Conservation (phyloP, 208 protist genomes). For the Leishmania major region DNA sequence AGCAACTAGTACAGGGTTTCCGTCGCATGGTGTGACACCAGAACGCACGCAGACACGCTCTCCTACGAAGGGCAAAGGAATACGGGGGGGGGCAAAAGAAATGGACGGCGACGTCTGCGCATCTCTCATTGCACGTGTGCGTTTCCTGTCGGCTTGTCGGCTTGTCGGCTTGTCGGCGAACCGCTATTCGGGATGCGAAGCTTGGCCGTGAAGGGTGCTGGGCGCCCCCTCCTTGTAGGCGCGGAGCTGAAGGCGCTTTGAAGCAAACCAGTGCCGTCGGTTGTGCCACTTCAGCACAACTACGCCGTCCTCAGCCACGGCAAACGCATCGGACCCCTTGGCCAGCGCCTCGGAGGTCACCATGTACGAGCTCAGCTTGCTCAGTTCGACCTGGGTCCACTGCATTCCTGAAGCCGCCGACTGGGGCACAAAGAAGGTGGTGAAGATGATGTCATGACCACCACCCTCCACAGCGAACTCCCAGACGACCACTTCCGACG, state of each 20-base stretch:
- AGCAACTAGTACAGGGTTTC: too few relatives aligned
- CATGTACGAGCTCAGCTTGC: conserved; percentile 6
- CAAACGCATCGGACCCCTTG: conserved; percentile 33
- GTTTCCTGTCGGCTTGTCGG: background rate
- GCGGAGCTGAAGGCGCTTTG: conserved; percentile 51
- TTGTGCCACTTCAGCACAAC: conserved; percentile 64
- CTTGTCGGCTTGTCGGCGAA: background rate
- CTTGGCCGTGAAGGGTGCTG: background rate
- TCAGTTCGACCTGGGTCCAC: conserved; percentile 1
- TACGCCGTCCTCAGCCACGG: conserved; percentile 37
- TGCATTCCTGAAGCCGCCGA: background rate
- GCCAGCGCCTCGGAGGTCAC: background rate
- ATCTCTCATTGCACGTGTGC: background rate
- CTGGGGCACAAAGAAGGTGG: conserved; percentile 37
- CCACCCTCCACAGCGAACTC: conserved; percentile 49
- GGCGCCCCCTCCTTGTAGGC: conserved; percentile 37
- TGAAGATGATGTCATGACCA: conserved; percentile 32
- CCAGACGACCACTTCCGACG: conserved; percentile 52
- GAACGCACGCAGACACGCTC: background rate
- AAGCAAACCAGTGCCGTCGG: conserved; percentile 42
- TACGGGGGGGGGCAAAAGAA: background rate
- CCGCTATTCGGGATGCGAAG: background rate
- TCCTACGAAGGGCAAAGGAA: too few relatives aligned
- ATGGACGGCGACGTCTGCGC: background rate
- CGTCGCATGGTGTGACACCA: too few relatives aligned